phyloP scores from a whole-genome alignment of 2,329 filamentous ascomycete genomes.

The Stemphylium vesicarium region DNA sequence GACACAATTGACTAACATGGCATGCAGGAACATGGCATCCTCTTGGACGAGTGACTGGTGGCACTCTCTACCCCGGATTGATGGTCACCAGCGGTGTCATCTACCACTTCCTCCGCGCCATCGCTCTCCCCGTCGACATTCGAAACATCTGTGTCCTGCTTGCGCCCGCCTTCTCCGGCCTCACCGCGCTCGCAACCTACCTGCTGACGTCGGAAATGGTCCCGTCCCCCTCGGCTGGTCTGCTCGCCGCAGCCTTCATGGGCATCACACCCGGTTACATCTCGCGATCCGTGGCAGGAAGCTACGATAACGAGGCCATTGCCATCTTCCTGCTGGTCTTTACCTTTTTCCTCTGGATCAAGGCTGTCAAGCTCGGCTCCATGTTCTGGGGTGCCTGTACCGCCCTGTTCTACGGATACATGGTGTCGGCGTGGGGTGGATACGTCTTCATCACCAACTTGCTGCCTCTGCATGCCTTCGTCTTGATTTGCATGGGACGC shows the following conservation, averaged over 20 bases:
- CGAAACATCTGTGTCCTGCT: conserved; percentile 98
- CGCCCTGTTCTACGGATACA: conserved; percentile 98
- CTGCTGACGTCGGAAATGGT: conserved; percentile 98
- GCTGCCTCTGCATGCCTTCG: conserved; percentile 91
- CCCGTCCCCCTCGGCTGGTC: conserved; percentile 89
- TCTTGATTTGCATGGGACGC: conserved; percentile 93
- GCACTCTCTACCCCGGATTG: conserved; percentile 96
- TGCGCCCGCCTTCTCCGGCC: conserved; percentile 89
- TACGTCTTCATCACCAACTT: conserved; percentile 99
- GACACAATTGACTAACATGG: conserved; percentile 22
- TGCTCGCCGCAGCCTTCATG: conserved; percentile 95
- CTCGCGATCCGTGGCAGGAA: conserved; percentile 94
- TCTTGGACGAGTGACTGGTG: conserved; percentile 95
- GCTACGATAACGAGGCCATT: conserved; percentile 99
- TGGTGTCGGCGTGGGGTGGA: conserved; percentile 99
- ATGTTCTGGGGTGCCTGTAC: conserved; percentile 96
- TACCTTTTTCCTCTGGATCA: conserved; percentile 99
- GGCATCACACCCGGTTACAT: conserved; percentile 98
- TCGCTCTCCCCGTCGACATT: conserved; percentile 94
- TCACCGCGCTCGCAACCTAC: conserved; percentile 92
- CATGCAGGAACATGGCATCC: conserved; percentile 89
- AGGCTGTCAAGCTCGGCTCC: conserved; percentile 94
- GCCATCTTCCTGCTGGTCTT: conserved; percentile 98
- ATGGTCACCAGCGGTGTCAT: conserved; percentile 99
- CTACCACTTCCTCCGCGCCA: conserved; percentile 87